Evolutionary conservation across 2,329 filamentous ascomycete genomes (phyloP).

Genomic region (Blumeria graminis): DNA sequence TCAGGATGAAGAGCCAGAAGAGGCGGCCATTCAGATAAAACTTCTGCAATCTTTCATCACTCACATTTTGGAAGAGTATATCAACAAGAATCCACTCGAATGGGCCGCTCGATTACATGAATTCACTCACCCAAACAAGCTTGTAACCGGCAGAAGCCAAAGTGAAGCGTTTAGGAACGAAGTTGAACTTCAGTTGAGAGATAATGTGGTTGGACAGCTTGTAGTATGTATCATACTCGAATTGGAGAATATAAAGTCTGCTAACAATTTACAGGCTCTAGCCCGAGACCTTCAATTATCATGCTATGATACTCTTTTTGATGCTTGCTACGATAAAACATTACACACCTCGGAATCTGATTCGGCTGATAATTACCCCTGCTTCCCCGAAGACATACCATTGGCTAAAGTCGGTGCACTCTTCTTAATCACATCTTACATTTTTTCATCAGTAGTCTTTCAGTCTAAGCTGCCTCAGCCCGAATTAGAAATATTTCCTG

Average conservation of each 20-base stretch:
- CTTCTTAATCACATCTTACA: conserved; percentile 34
- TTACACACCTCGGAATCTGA: conserved; percentile 18
- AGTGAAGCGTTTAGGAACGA: conserved; percentile 40
- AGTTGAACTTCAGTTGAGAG: conserved; percentile 32
- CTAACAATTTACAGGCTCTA: conserved; percentile 9
- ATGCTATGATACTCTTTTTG: conserved; percentile 19
- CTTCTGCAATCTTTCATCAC: conserved; percentile 58
- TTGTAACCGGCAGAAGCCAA: conserved; percentile 37
- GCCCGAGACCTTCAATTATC: conserved; percentile 34
- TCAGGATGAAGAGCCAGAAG: conserved; percentile 26
- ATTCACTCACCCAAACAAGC: conserved; percentile 37
- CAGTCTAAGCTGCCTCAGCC: conserved; percentile 28
- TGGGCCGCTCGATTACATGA: conserved; percentile 45
- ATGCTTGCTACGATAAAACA: conserved; percentile 21
- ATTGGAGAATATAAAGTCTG: background rate
- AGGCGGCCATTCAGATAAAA: conserved; percentile 35
- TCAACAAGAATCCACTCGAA: conserved; percentile 32
- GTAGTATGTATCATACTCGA: conserved; percentile 24
- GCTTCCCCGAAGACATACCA: conserved; percentile 25
- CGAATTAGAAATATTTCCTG: conserved; percentile 32
- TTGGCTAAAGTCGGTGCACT: conserved; percentile 34
- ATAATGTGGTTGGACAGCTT: conserved; percentile 47
- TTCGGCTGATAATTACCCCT: conserved; percentile 21
- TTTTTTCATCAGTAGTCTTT: conserved; percentile 38
- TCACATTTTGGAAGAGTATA: conserved; percentile 50